These are phyloP conservation scores for Paxillus rubicundulus DNA, from an alignment of 768 basidiomycete genomes.

Conservation along the genomic window DNA sequence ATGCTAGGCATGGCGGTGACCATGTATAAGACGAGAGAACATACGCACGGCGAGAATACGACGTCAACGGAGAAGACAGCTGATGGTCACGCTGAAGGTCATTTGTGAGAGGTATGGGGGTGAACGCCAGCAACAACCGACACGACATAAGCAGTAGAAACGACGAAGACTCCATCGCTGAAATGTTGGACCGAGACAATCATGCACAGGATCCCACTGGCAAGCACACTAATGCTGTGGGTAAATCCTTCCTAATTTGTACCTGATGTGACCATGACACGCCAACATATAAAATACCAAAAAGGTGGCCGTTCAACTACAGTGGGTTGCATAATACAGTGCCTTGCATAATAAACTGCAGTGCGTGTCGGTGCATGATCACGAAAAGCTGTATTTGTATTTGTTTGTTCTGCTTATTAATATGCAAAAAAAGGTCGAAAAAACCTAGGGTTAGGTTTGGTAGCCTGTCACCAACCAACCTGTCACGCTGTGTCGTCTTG, in stretches of 20 bases:
- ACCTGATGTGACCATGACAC: background rate
- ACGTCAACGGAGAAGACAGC: slow-evolving; percentile 78
- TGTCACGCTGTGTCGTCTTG: no score
- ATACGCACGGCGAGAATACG: slow-evolving; percentile 69
- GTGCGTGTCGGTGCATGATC: no score
- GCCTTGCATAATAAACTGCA: no score
- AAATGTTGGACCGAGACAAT: background rate
- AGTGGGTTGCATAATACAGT: no score
- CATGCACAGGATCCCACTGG: no score
- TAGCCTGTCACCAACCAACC: no score
- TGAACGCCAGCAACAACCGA: slow-evolving; percentile 52
- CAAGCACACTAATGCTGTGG: background rate
- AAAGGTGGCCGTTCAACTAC: no score
- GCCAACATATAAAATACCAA: no score
- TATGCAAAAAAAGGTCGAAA: no score
- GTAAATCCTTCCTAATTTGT: background rate
- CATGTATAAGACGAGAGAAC: background rate
- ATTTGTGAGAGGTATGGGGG: slow-evolving; percentile 41
- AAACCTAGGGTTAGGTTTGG: no score
- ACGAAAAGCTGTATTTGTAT: no score
- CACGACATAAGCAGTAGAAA: slow-evolving; percentile 43
- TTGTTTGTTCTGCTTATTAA: no score
- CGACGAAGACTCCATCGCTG: slow-evolving; percentile 12
- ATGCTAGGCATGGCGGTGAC: background rate
- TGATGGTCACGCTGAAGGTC: slow-evolving; percentile 68